Base-by-base conservation (phyloP, 1,284 basidiomycete species). In the Afroboletus lepidellus region DNA sequence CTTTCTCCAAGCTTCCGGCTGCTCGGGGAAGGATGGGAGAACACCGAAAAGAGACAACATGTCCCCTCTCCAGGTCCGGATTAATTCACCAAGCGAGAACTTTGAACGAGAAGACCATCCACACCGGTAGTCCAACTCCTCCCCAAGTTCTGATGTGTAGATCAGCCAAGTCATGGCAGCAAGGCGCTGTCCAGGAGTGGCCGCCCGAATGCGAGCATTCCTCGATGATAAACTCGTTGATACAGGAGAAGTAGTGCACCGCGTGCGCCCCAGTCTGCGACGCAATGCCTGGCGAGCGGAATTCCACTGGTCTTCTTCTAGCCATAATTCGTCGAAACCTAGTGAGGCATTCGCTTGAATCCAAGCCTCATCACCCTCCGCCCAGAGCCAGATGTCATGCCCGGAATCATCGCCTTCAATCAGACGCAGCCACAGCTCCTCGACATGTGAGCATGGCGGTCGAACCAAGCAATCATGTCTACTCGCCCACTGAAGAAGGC, bases 361-460 rank as follows among this genome's bases (percentile, higher is more conserved):
- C 46, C 46, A 47, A 30, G 36, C 36, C 36, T 47, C 36, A 13
- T 47, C 46, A 5, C 37, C 27, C 15, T 47, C 36, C 12, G 15
- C 46, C 46, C 46, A 47, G 16, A 47, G 36, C 46, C 46, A 47
- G 21, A 39, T 18, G 11, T 47, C 46, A 16, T 39, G 27, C 20
- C 39, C 36, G 20, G 36, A 38, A n/a, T 47, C 46, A 30, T 39
- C 37, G 15, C 46, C 46, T 25, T 47, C 46, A 9, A 47, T 47
- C 20, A 47, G 36, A 20, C 15, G 36, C 4, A 47, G 29, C 36
- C 46, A 47, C 20, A 38, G 11, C 27, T 30, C 20, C 3, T 47
- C 46, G 18, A 39, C 25, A 18, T 47, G 37, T 24, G 36, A 47
- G 37, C 46, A 47, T n/a, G 46, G 36, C 5, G 46, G 36, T 34